A percentile compares a stretch with the other conserved stretches of the same genome.
Evolutionary conservation across 2,329 filamentous ascomycete species (phyloP).

Genomic region (Colletotrichum musae): DNA sequence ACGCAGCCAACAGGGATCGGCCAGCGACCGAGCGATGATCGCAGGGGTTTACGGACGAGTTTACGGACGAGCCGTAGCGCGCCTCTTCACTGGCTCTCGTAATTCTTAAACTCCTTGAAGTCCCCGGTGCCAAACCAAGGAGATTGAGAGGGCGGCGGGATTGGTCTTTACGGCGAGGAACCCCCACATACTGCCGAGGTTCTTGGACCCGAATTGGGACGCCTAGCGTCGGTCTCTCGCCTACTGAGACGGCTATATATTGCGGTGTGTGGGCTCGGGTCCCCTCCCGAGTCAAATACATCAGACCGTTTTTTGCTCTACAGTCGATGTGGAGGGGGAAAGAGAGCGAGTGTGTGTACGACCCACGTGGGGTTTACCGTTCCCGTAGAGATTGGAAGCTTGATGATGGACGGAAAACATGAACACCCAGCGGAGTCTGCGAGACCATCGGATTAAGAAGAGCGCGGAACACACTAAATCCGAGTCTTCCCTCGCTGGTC

Average conservation of each 20-base stretch:
- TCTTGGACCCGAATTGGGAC: not conserved
- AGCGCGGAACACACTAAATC: too few species aligned
- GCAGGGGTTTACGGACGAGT: too few species aligned
- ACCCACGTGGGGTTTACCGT: too few species aligned
- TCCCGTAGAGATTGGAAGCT: too few species aligned
- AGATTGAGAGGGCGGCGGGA: not conserved
- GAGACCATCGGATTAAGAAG: too few species aligned
- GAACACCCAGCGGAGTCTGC: too few species aligned
- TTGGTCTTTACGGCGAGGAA: not conserved
- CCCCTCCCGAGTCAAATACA: not conserved
- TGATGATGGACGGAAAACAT: too few species aligned
- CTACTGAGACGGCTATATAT: conserved; percentile 18
- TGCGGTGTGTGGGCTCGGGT: conserved; percentile 8
- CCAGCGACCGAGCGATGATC: not conserved
- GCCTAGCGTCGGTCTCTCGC: conserved; percentile 14
- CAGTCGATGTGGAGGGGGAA: too few species aligned
- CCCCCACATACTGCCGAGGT: conserved; percentile 15
- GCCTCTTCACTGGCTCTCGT: not conserved
- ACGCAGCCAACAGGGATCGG: not conserved
- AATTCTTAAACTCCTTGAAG: conserved; percentile 1
- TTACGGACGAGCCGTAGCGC: not conserved
- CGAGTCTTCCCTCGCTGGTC: too few species aligned
- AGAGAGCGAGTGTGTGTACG: too few species aligned
- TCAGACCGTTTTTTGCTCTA: too few species aligned
- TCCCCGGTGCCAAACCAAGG: not conserved